Base-by-base conservation (phyloP, 1,284 basidiomycete genomes). In the Golubevia sp. region DNA sequence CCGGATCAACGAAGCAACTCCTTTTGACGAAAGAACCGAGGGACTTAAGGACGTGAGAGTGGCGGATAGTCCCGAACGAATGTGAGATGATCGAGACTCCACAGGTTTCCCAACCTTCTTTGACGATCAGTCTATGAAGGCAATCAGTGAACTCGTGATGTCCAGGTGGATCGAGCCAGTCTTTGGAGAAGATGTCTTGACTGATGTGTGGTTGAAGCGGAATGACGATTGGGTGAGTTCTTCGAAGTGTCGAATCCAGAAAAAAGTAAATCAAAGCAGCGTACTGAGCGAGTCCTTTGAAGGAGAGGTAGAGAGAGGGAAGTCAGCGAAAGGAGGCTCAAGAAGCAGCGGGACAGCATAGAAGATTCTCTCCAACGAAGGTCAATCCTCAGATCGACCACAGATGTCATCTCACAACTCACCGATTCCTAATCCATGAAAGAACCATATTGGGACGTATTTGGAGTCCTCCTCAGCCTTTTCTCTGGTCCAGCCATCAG, bases 391-490 rank as follows among this genome's bases (percentile, higher is more conserved):
- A n/a, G n/a, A n/a, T n/a, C n/a, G n/a, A n/a, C n/a, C n/a, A n/a
- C n/a, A n/a, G n/a, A n/a, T n/a, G n/a, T n/a, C n/a, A n/a, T n/a
- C n/a, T n/a, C n/a, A n/a, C n/a, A n/a, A n/a, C n/a, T n/a, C n/a
- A n/a, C n/a, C n/a, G 38, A 80, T 69, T 15, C 77, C 77, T 3
- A 80, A 67, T 7, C 77, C 77, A 63, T 80, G 77, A 2, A 80
- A 61, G 18, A 80, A 69, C 44, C 78, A 53, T 5, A 73, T 59
- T 5, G 79, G 79, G 27, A 58, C 55, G 56, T 56, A 55, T 25
- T 25, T 23, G 55, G 49, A 30, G 23, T 56, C 64, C 11, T 25
- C 49, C 21, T 11, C 20, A 23, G 66, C 65, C 15, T 54, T 56
- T 13, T 63, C 60, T 3, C 58, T n/a, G 21, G 62, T 51, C 62